Percentiles rank a stretch among this genome's conserved stretches.
phyloP scores from a whole-genome alignment of 331 rosid species.

The Arachis monticola region DNA sequence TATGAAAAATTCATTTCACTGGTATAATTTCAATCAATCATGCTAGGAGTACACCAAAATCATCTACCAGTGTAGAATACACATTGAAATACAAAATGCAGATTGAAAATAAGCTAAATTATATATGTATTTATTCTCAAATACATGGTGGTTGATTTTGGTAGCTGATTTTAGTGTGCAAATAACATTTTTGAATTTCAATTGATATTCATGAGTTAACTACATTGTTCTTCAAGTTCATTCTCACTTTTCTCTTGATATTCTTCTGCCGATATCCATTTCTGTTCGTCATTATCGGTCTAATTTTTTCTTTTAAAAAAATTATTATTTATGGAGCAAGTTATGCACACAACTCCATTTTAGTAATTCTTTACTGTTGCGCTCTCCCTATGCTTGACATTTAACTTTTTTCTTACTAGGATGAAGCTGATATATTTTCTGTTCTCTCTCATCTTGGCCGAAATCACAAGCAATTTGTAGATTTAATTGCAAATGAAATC shows the following conservation, averaged over 20 bases:
- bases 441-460: constrained; percentile 75
- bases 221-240: constrained; percentile 19
- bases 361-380: constrained; percentile 7
- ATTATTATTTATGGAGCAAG: not conserved
- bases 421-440: constrained; percentile 77
- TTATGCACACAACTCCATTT: not conserved
- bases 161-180: too few relatives aligned
- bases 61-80: too few relatives aligned
- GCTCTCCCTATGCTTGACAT: constrained; percentile 23
- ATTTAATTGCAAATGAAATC: constrained; percentile 49
- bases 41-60: too few relatives aligned
- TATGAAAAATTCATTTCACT: constrained; percentile 10
- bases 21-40: constrained; percentile 2
- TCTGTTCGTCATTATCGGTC: not conserved
- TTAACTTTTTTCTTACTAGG: constrained; percentile 54
- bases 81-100: too few relatives aligned
- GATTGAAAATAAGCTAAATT: too few relatives aligned
- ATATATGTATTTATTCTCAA: too few relatives aligned
- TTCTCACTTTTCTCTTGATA: constrained; percentile 12
- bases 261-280: not conserved
- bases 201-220: constrained; percentile 25
- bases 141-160: too few relatives aligned
- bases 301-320: not conserved
- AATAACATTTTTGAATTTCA: not conserved
- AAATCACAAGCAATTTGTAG: constrained; percentile 72